phyloP scores from a whole-genome alignment of 768 basidiomycete species.

The Auricularia cornea region DNA sequence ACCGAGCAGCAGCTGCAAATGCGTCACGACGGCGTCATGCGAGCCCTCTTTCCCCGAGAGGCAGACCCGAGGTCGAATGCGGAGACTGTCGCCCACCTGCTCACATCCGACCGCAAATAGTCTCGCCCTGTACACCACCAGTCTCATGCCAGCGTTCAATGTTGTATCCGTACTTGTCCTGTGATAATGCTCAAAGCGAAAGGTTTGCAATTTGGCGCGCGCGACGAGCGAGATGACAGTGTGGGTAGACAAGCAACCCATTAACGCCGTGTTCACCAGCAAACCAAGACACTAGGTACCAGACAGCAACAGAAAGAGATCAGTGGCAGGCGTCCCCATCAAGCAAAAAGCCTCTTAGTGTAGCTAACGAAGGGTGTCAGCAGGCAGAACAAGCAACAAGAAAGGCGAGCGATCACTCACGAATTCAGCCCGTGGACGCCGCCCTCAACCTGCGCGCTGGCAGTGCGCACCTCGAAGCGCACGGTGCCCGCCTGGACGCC shows the following conservation, averaged over 20 bases:
- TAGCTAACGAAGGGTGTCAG: constrained; percentile 29
- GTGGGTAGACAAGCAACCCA: too few relatives aligned
- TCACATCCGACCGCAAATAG: neutral
- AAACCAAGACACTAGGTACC: too few relatives aligned
- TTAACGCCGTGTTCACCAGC: too few relatives aligned
- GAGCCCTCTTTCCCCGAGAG: neutral
- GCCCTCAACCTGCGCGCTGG: constrained; percentile 92
- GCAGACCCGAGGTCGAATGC: neutral
- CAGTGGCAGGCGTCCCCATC: neutral
- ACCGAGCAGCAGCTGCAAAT: neutral
- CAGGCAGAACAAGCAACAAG: neutral
- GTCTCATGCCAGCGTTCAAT: too few relatives aligned
- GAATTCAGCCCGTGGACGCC: constrained; percentile 94
- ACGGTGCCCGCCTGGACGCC: constrained; percentile 60
- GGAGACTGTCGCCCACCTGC: neutral
- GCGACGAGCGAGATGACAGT: too few relatives aligned
- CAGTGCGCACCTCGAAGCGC: constrained; percentile 87
- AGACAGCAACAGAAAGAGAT: too few relatives aligned
- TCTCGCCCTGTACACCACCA: too few relatives aligned
- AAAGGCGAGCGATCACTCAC: constrained; percentile 37
- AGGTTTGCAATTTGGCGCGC: too few relatives aligned
- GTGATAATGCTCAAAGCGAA: too few relatives aligned
- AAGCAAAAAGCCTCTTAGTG: constrained; percentile 49
- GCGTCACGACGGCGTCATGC: neutral
- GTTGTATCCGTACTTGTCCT: too few relatives aligned